Percentiles rank a stretch among this genome's conserved stretches.
These are phyloP conservation scores for Nicotiana benthamiana DNA, from an alignment of 257 asterid species.

Conservation along the genomic window DNA sequence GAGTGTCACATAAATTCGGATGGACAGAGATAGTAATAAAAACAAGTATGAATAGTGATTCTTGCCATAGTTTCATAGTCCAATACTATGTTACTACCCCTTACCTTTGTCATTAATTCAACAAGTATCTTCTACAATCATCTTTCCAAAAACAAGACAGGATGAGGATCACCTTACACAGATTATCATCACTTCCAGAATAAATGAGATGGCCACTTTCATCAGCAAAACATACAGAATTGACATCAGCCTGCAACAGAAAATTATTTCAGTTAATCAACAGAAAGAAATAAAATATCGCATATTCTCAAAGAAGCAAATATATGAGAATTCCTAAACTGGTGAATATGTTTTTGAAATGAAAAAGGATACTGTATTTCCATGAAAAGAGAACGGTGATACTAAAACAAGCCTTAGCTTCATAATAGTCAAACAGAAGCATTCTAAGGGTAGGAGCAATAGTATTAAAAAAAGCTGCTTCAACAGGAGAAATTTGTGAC, in stretches of 20 bases:
- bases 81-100: neutral
- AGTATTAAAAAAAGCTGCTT: neutral
- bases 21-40: neutral
- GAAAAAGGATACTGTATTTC: neutral
- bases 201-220: slow-evolving; percentile 81
- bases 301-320: neutral
- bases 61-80: neutral
- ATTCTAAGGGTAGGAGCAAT: neutral
- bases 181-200: slow-evolving; percentile 85
- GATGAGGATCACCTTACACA: slow-evolving; percentile 56
- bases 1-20: neutral
- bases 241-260: slow-evolving; percentile 74
- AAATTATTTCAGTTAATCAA: slow-evolving; percentile 2
- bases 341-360: neutral
- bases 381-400: neutral
- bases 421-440: neutral
- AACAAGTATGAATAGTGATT: neutral
- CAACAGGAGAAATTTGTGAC: neutral
- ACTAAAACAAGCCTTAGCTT: neutral
- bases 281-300: neutral
- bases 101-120: neutral
- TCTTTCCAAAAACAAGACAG: neutral
- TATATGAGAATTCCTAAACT: neutral
- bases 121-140: neutral
- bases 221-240: slow-evolving; percentile 90